phyloP scores from a whole-genome alignment of 345 rosid genomes.

The Camelina hispida region DNA sequence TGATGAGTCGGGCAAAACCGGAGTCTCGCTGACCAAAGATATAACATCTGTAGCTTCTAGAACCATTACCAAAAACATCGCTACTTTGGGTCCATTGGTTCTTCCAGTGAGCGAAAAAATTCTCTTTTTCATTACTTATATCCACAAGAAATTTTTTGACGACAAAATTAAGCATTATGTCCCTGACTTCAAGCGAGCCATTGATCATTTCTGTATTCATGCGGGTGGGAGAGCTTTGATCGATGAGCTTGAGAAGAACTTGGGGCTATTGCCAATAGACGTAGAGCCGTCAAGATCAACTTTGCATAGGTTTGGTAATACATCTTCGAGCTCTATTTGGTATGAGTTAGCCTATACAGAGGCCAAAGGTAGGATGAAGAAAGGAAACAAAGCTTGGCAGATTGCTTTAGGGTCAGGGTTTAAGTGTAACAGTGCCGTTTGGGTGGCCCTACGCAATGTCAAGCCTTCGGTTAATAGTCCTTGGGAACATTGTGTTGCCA shows the following conservation, averaged over 20 bases:
- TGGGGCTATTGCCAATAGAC: slow-evolving; percentile 23
- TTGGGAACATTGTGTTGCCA: slow-evolving; percentile 65
- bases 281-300: slow-evolving; percentile 44
- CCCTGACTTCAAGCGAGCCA: slow-evolving; percentile 86
- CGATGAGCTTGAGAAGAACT: slow-evolving; percentile 36
- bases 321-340: slow-evolving; percentile 46
- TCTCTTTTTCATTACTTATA: slow-evolving; percentile 62
- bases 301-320: slow-evolving; percentile 44
- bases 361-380: slow-evolving; percentile 45
- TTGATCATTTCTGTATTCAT: slow-evolving; percentile 70
- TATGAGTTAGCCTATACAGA: slow-evolving; percentile 44
- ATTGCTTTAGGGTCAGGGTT: slow-evolving; percentile 47
- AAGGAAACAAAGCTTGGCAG: slow-evolving; percentile 46
- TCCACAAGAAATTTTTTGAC: slow-evolving; percentile 58
- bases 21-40: slow-evolving; percentile 83
- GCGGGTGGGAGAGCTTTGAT: slow-evolving; percentile 45
- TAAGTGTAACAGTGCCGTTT: slow-evolving; percentile 46
- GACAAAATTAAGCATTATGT: slow-evolving; percentile 55
- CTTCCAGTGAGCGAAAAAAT: slow-evolving; percentile 85
- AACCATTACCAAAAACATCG: slow-evolving; percentile 77
- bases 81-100: slow-evolving; percentile 82
- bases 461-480: slow-evolving; percentile 55
- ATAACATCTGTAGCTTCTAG: slow-evolving; percentile 75
- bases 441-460: slow-evolving; percentile 30
- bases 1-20: slow-evolving; percentile 70